Conservation (phyloP, 225 moss, liverwort and hornwort species). For the Lunularia cruciata region DNA sequence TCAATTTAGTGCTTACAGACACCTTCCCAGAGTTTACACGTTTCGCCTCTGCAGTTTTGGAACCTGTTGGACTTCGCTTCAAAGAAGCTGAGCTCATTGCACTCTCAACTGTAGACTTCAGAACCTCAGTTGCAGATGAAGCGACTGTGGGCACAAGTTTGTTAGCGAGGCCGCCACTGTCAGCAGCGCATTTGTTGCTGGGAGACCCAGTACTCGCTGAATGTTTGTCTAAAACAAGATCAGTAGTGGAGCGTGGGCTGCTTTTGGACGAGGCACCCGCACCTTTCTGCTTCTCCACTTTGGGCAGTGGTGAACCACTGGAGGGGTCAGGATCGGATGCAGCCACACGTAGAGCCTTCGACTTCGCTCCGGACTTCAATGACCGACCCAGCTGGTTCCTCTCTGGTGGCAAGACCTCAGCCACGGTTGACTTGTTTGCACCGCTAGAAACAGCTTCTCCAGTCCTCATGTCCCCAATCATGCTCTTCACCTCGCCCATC, state of each 20-base stretch:
- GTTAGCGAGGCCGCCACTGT: neutral
- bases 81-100: neutral
- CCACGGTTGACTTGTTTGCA: neutral
- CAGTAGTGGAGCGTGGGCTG: neutral
- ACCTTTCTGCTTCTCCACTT: conserved; percentile 12
- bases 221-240: neutral
- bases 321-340: neutral
- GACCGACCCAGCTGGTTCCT: conserved; percentile 18
- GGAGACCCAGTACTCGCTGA: neutral
- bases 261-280: neutral
- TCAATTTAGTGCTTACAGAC: neutral
- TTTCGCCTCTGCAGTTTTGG: neutral
- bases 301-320: neutral
- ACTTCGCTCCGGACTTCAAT: conserved; percentile 15
- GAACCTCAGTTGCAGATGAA: neutral
- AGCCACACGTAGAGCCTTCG: conserved; percentile 9
- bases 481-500: conserved; percentile 38
- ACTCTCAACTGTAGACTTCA: neutral
- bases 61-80: neutral
- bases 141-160: neutral
- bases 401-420: conserved; percentile 17
- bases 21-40: neutral
- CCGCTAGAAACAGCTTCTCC: conserved; percentile 1
- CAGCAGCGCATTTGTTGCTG: neutral
- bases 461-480: conserved; percentile 30